A percentile compares a stretch with the other conserved stretches of the same genome.
phyloP scores from a whole-genome alignment of 2,329 filamentous ascomycete species.

The Huntiella bhutanensis region DNA sequence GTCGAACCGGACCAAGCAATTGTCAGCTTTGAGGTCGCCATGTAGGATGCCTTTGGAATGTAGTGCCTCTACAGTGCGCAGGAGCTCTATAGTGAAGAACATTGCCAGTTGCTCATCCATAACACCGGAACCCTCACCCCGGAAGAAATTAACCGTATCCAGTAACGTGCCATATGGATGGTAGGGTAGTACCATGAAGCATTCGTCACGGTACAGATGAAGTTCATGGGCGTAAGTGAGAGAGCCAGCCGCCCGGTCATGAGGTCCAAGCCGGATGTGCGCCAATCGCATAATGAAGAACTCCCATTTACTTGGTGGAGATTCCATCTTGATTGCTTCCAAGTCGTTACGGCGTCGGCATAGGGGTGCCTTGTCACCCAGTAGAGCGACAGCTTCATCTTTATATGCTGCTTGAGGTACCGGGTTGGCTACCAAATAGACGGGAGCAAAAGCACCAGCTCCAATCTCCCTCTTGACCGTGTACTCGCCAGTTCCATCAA shows the following conservation, averaged over 20 bases:
- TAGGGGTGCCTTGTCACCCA: constrained; percentile 42
- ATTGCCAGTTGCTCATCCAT: constrained; percentile 87
- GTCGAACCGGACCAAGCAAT: constrained; percentile 76
- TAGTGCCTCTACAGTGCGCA: constrained; percentile 75
- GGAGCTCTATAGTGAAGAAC: constrained; percentile 85
- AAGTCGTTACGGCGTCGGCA: constrained; percentile 37
- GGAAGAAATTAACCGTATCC: constrained; percentile 81
- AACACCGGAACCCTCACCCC: constrained; percentile 48
- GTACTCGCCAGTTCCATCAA: constrained; percentile 47
- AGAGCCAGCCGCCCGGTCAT: constrained; percentile 53
- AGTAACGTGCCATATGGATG: constrained; percentile 79
- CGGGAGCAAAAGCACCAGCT: constrained; percentile 83
- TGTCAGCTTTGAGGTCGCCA: constrained; percentile 89
- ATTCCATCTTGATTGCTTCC: constrained; percentile 90
- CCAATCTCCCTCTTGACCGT: constrained; percentile 71
- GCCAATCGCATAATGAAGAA: constrained; percentile 86
- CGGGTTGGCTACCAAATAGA: constrained; percentile 75
- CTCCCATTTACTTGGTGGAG: constrained; percentile 77
- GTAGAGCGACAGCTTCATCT: constrained; percentile 26
- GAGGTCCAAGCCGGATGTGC: constrained; percentile 54
- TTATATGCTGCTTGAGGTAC: constrained; percentile 27
- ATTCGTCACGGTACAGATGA: constrained; percentile 80
- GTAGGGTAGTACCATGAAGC: constrained; percentile 74
- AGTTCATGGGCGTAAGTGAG: constrained; percentile 74
- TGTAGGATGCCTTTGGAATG: constrained; percentile 68